These are phyloP conservation scores for Lipomyces yamadae DNA, from an alignment of 805 yeast genomes.

Conservation along the genomic window DNA sequence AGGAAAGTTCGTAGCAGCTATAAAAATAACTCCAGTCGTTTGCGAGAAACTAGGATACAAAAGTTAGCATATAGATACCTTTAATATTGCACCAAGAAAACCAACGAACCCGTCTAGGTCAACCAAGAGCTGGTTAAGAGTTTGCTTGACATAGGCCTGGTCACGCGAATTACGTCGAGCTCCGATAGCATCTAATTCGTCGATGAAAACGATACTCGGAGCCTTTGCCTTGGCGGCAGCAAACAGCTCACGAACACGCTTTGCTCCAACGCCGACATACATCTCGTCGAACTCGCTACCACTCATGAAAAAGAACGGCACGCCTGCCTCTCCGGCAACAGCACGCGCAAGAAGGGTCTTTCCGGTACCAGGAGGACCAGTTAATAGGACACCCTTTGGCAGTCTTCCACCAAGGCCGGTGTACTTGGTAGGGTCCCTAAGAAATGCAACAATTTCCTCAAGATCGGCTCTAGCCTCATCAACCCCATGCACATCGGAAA, in stretches of 20 bases:
- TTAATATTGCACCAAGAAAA: background rate
- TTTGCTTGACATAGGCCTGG: constrained; percentile 97
- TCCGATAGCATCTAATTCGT: constrained; percentile 98
- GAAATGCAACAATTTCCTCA: constrained; percentile 96
- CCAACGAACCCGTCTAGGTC: constrained; percentile 78
- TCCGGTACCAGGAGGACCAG: constrained; percentile 99
- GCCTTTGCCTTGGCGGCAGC: constrained; percentile 91
- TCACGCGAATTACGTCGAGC: constrained; percentile 97
- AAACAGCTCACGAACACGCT: constrained; percentile 92
- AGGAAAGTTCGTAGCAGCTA: constrained; percentile 98
- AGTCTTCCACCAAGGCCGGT: constrained; percentile 96
- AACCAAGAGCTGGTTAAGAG: constrained; percentile 91
- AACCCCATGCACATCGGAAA: constrained; percentile 93
- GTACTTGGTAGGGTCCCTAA: constrained; percentile 93
- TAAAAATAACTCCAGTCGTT: constrained; percentile 88
- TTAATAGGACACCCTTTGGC: constrained; percentile 94
- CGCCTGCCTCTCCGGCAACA: constrained; percentile 99
- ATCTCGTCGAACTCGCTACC: constrained; percentile 98
- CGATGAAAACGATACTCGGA: constrained; percentile 96
- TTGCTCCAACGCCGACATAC: constrained; percentile 99
- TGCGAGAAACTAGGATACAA: constrained; percentile 62
- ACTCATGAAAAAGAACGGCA: constrained; percentile 97
- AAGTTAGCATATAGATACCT: too few species aligned
- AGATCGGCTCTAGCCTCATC: constrained; percentile 98
- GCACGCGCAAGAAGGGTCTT: constrained; percentile 95